A percentile compares a stretch with the other conserved stretches of the same genome.
Conservation (phyloP, 2,329 filamentous ascomycete species). For the Colletotrichum brevisporum region DNA sequence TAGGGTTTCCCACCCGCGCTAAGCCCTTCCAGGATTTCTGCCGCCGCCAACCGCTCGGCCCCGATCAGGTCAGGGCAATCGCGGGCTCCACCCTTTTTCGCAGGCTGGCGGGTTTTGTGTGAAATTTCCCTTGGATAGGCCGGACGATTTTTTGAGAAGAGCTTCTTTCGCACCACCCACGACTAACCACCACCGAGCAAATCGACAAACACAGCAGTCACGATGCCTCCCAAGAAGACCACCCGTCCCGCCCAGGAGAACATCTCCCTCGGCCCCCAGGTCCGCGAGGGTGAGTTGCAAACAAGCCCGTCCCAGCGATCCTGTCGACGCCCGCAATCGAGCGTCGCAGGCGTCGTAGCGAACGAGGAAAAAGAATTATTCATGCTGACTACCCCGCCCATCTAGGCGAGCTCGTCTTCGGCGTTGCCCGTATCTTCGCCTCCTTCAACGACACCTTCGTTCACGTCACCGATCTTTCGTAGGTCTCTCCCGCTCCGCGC, state of each 20-base stretch:
- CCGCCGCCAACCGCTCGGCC: conserved; percentile 11
- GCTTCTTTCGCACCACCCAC: conserved; percentile 26
- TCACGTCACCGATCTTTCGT: conserved; percentile 99
- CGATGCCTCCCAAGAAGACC: conserved; percentile 92
- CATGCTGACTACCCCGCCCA: conserved; percentile 44
- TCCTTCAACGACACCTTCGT: conserved; percentile 96
- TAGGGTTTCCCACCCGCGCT: conserved; percentile 23
- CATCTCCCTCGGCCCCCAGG: conserved; percentile 97
- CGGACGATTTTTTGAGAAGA: conserved; percentile 8
- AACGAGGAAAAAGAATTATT: conserved; percentile 53
- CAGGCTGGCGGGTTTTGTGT: conserved; percentile 9
- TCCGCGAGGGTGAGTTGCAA: conserved; percentile 83
- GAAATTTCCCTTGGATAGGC: conserved; percentile 30
- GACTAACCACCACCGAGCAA: conserved; percentile 46
- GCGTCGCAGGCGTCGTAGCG: conserved; percentile 83
- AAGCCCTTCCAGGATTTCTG: conserved; percentile 2
- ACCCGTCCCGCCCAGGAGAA: conserved; percentile 93
- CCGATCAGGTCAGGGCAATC: conserved; percentile 36
- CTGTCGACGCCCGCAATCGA: background rate
- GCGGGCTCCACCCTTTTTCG: conserved; percentile 24
- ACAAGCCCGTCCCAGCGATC: conserved; percentile 51
- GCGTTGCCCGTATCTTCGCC: conserved; percentile 97
- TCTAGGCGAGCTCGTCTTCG: conserved; percentile 94
- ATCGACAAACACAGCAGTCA: conserved; percentile 59
- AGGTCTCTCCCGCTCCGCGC: conserved; percentile 56